phyloP scores from a whole-genome alignment of 805 yeast genomes.

The Yarrowia sp. region DNA sequence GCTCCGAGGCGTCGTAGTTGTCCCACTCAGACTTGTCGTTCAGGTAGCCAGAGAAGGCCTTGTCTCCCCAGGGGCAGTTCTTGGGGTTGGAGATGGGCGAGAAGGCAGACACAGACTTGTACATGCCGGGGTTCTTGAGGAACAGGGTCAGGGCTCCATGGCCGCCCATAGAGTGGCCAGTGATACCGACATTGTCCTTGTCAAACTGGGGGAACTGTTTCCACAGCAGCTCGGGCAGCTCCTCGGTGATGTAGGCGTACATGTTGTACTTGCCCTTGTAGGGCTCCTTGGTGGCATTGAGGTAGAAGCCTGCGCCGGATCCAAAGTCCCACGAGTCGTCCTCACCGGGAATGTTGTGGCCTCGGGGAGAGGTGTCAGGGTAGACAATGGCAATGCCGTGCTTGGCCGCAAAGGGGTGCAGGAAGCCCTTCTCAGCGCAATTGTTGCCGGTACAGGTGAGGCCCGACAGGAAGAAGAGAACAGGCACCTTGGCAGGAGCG shows the following conservation, averaged over 20 bases:
- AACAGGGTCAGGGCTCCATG: conserved; percentile 83
- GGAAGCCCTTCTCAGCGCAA: conserved; percentile 90
- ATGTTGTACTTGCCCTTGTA: conserved; percentile 79
- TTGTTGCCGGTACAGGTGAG: conserved; percentile 93
- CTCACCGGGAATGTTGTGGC: conserved; percentile 77
- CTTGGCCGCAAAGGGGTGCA: conserved; percentile 79
- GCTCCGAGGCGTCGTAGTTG: conserved; percentile 82
- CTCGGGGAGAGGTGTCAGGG: conserved; percentile 98
- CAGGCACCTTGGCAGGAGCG: conserved; percentile 61
- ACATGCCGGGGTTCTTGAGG: conserved; percentile 71
- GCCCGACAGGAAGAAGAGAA: conserved; percentile 82
- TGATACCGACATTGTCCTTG: conserved; percentile 64
- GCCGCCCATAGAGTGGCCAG: conserved; percentile 99
- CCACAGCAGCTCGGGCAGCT: conserved; percentile 64
- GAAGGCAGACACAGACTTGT: conserved; percentile 84
- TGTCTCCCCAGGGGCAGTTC: conserved; percentile 84
- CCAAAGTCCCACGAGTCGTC: conserved; percentile 90
- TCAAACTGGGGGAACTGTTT: conserved; percentile 59
- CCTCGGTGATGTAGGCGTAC: conserved; percentile 82
- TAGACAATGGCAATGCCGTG: conserved; percentile 87
- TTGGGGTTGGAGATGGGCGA: conserved; percentile 88
- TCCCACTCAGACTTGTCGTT: conserved; percentile 66
- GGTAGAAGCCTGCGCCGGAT: conserved; percentile 92
- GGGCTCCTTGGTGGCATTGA: conserved; percentile 79
- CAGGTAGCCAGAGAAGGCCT: conserved; percentile 80